Evolutionary conservation across 2,329 filamentous ascomycete genomes (phyloP), one percentile per base, ranked within the genome.

Genomic region (Phialophora verrucosa): DNA sequence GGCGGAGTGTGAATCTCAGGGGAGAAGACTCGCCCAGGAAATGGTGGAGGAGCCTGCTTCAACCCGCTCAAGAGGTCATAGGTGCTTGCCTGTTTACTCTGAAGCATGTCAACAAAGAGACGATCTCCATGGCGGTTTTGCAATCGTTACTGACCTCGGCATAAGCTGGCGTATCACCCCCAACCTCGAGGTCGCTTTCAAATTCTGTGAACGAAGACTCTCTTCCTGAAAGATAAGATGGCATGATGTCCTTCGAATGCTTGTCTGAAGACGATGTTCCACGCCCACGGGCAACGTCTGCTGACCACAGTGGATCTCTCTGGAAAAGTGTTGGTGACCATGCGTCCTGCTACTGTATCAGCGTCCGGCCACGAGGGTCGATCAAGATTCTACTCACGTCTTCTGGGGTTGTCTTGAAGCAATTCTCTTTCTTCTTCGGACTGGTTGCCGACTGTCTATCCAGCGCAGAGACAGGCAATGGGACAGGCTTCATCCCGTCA

Each of bases 201-300:
- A 17, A 31, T 38, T 8, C 47, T 53, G 58, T 25, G 10, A 53
- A 17, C 10, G 58, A 61, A 20, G 47, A 38, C 7, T 17, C 12
- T 17, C 58, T 61, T 32, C 29, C 47, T 8, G 4, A 23, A 3
- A 38, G 42, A 12, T 20, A 23, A 32, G 10, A 1, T 23, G 44
- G 29, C 17, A 29, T 31, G 44, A 32, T 17, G 23, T 62, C n/a
- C 20, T 27, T 62, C 35, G 38, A 6, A 17, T 4, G 11, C n/a
- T 49, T 31, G 49, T 54, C 23, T 20, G 49, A 49, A 20, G 31
- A 29, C 17, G 50, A 42, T 49, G 54, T 68, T 2, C 53, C 32
- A 20, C 49, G 17, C 51, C 59, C 29, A n/a, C 60, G 35, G 55
- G 60, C 66, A 29, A 67, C 57, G n/a, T 64, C 62, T n/a, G 63